Evolutionary conservation across 768 basidiomycete species (phyloP).

Genomic region (Tremella yokohamensis): DNA sequence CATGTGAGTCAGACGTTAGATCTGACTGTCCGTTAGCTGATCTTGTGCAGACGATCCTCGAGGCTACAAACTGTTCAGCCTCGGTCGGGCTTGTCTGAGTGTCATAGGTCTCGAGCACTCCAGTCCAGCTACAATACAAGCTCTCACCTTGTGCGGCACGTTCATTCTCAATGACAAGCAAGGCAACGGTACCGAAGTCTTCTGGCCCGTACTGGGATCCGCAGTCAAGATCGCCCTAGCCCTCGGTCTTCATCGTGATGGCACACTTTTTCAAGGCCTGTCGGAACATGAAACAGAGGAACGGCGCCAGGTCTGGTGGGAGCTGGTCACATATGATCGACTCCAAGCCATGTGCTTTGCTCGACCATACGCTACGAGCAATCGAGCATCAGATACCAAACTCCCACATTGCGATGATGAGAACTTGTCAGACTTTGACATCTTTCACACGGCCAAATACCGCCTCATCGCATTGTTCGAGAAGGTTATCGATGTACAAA

Average conservation of each 20-base stretch:
- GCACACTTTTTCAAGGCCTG: slow-evolving; percentile 36
- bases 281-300: slow-evolving; percentile 44
- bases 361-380: slow-evolving; percentile 39
- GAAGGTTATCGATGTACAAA: slow-evolving; percentile 47
- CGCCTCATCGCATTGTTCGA: slow-evolving; percentile 39
- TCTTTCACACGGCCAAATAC: slow-evolving; percentile 18
- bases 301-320: slow-evolving; percentile 48
- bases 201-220: slow-evolving; percentile 49
- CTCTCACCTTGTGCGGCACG: slow-evolving; percentile 42
- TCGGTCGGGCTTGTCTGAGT: slow-evolving; percentile 45
- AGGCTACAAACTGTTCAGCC: slow-evolving; percentile 39
- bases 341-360: slow-evolving; percentile 49
- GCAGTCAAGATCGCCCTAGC: slow-evolving; percentile 42
- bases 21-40: neutral
- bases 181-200: slow-evolving; percentile 42
- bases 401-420: slow-evolving; percentile 31
- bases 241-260: slow-evolving; percentile 51
- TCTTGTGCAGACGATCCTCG: slow-evolving; percentile 32
- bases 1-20: slow-evolving; percentile 30
- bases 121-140: slow-evolving; percentile 47
- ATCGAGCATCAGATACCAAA: slow-evolving; percentile 41
- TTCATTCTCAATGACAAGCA: slow-evolving; percentile 46
- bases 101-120: slow-evolving; percentile 36
- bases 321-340: slow-evolving; percentile 44
- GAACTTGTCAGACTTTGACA: slow-evolving; percentile 29